Base-by-base conservation (phyloP, 495 filamentous ascomycete species). In the Talaromyces ruber region DNA sequence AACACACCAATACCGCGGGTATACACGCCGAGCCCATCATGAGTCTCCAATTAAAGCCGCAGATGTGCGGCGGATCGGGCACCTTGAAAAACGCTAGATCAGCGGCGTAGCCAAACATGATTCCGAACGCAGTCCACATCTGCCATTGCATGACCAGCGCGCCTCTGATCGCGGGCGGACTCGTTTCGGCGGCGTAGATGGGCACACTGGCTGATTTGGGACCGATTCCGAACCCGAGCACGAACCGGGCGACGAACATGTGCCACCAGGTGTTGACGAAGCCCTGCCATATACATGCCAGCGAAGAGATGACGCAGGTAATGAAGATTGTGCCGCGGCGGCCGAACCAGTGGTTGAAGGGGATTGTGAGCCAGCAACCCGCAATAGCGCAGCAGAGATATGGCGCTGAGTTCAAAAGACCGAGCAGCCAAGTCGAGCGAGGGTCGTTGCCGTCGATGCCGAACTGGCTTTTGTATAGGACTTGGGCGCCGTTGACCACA, bases 281-380 rank as follows among this genome's bases (percentile, higher is more conserved):
- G 0, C 82, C 89, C 69, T 89, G 85, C 86, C 89, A 91, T 62
- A 96, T 82, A 71, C 87, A 92, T 6, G 89, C 81, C 12, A 87
- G 66, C 4, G 86, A 85, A 12, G 82, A 84, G 63, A 89, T 80
- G 12, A 81, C 69, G 68, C 87, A 91, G 18, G 88, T 84, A 51
- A 94, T 75, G 70, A 95, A 93, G 58, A 96, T 89, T 12, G 91
- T 93, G 7, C 91, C 89, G 2, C 91, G 84, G 58, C 92, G 86
- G 24, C 91, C 92, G 64, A 93, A 88, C 61, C 72, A 79, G 63
- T 86, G 84, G 71, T 96, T 96, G 70, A 91, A 82, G 0, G 90
- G 90, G 21, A 86, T 86, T 2, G 89, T 92, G 45, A 92, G 78
- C 91, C 91, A 96, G 76, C 88, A 94, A 18, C 89, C 88, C 51